A percentile compares a stretch with the other conserved stretches of the same genome.
phyloP scores from a whole-genome alignment of 2,329 filamentous ascomycete species.

The Atkinsonella hypoxylon region DNA sequence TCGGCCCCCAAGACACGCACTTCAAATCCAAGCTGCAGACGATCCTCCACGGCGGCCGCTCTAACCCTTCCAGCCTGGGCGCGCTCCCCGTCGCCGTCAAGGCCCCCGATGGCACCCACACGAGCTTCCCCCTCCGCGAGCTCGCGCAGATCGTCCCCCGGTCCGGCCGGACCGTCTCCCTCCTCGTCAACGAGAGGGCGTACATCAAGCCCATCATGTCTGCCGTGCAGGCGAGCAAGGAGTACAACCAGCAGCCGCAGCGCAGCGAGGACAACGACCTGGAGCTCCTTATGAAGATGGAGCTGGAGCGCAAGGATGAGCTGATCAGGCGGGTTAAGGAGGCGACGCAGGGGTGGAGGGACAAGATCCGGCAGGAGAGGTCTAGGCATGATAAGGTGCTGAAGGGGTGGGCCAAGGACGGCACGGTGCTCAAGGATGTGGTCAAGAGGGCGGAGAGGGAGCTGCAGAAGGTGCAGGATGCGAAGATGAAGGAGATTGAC shows the following conservation, averaged over 20 bases:
- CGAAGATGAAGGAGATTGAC: slow-evolving; percentile 39
- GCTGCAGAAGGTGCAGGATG: slow-evolving; percentile 38
- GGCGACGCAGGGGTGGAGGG: slow-evolving; percentile 37
- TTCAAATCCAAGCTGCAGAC: slow-evolving; percentile 30
- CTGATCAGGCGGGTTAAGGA: slow-evolving; percentile 31
- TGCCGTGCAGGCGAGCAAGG: slow-evolving; percentile 37
- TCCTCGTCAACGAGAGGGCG: slow-evolving; percentile 28
- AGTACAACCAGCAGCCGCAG: slow-evolving; percentile 52
- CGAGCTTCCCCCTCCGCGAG: slow-evolving; percentile 38
- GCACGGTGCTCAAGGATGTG: slow-evolving; percentile 32
- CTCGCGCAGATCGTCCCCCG: slow-evolving; percentile 42
- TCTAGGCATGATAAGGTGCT: slow-evolving; percentile 36
- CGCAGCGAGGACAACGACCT: slow-evolving; percentile 45
- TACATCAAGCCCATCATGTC: slow-evolving; percentile 44
- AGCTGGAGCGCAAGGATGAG: slow-evolving; percentile 39
- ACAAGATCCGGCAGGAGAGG: slow-evolving; percentile 34
- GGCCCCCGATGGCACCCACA: slow-evolving; percentile 10
- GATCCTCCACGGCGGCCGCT: slow-evolving; percentile 33
- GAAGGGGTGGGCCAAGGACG: slow-evolving; percentile 35
- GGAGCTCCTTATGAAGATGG: slow-evolving; percentile 42
- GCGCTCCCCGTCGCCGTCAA: slow-evolving; percentile 29
- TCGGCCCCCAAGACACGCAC: slow-evolving; percentile 28
- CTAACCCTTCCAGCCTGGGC: slow-evolving; percentile 39
- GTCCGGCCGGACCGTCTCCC: slow-evolving; percentile 26
- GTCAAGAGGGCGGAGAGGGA: slow-evolving; percentile 35